A percentile compares a stretch with the other conserved stretches of the same genome.
These are phyloP conservation scores for Pseudocercospora ulei DNA, from an alignment of 2,329 filamentous ascomycete species.

Conservation along the genomic window DNA sequence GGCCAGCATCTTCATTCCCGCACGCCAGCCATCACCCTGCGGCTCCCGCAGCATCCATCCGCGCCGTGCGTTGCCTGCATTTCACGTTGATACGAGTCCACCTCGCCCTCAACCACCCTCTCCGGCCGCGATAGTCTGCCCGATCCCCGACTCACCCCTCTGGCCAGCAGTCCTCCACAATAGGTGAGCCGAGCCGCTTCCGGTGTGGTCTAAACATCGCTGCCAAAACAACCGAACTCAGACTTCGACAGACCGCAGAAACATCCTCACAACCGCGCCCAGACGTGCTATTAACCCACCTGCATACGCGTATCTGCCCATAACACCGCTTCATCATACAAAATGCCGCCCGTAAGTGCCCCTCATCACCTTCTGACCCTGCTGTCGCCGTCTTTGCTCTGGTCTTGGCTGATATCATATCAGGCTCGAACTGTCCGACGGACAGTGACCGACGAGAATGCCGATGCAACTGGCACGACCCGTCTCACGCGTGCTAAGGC, in stretches of 20 bases:
- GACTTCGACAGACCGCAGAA: conserved; percentile 23
- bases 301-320: conserved; percentile 17
- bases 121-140: conserved; percentile 23
- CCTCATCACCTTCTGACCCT: conserved; percentile 5
- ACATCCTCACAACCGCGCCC: conserved; percentile 19
- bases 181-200: conserved; percentile 16
- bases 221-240: conserved; percentile 27
- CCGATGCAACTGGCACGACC: conserved; percentile 57
- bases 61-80: conserved; percentile 27
- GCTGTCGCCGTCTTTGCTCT: conserved; percentile 8
- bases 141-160: conserved; percentile 17
- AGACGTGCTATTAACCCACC: conserved; percentile 18
- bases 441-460: conserved; percentile 80
- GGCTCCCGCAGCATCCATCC: conserved; percentile 13
- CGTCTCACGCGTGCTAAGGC: conserved; percentile 90
- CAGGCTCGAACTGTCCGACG: conserved; percentile 65
- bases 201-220: conserved; percentile 5
- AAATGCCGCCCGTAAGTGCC: conserved; percentile 35
- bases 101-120: conserved; percentile 22
- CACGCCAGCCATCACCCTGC: conserved; percentile 17
- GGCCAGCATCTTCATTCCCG: conserved; percentile 17
- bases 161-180: conserved; percentile 14
- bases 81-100: conserved; percentile 28
- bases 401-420: conserved; percentile 37
- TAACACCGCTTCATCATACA: conserved; percentile 20